These are phyloP conservation scores for Oidiodendron maius DNA, from an alignment of 495 filamentous ascomycete genomes.

Conservation along the genomic window DNA sequence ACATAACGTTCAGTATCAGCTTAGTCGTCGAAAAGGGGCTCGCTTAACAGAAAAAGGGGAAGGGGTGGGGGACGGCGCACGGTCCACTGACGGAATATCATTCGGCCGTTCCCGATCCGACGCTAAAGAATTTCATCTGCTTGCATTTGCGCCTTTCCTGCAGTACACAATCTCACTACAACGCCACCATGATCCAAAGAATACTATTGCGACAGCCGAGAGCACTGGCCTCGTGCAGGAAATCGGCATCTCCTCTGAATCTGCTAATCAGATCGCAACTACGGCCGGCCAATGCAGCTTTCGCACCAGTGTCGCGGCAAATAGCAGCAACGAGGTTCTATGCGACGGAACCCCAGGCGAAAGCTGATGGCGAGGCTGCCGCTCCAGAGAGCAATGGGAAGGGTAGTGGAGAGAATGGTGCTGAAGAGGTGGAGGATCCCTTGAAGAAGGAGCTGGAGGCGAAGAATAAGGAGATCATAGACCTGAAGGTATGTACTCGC, in stretches of 20 bases:
- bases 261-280: slow-evolving; percentile 14
- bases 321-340: slow-evolving; percentile 16
- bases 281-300: slow-evolving; percentile 2
- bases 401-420: slow-evolving; percentile 13
- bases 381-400: slow-evolving; percentile 24
- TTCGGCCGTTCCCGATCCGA: background rate
- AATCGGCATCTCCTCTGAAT: slow-evolving; percentile 1
- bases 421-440: slow-evolving; percentile 27
- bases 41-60: background rate
- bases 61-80: background rate
- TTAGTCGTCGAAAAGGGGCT: too few species aligned
- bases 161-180: slow-evolving; percentile 12
- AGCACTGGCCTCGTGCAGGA: slow-evolving; percentile 13
- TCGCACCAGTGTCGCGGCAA: slow-evolving; percentile 1
- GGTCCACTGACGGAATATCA: background rate
- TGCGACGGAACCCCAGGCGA: slow-evolving; percentile 27
- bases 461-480: slow-evolving; percentile 76
- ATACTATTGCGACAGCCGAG: slow-evolving; percentile 19
- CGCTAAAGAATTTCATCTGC: slow-evolving; percentile 14
- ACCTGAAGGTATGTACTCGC: slow-evolving; percentile 76
- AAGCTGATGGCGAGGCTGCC: slow-evolving; percentile 14
- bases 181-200: slow-evolving; percentile 22
- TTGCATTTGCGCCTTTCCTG: background rate
- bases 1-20: too few species aligned
- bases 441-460: slow-evolving; percentile 67